A percentile compares a stretch with the other conserved stretches of the same genome.
phyloP scores from a whole-genome alignment of 164 flowering plant species.

The Echeveria elegans region DNA sequence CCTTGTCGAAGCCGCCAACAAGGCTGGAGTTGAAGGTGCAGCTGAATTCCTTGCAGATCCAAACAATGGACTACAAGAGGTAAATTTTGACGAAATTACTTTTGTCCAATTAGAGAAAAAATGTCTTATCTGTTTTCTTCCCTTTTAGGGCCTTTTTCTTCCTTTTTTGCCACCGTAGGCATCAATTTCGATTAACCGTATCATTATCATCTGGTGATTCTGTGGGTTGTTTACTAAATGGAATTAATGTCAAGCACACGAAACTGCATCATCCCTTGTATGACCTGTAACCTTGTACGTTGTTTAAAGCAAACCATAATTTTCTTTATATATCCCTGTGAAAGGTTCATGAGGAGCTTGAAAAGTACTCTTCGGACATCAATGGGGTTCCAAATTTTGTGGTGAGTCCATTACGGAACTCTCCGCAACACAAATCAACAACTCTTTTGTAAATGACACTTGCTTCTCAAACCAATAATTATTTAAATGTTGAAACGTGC shows the following conservation, averaged over 20 bases:
- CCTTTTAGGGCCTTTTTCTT: too few species aligned
- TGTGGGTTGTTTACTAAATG: too few species aligned
- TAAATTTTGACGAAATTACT: too few species aligned
- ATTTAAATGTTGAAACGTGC: not conserved
- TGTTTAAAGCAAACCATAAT: not conserved
- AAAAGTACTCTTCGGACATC: constrained; percentile 44
- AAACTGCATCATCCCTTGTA: not conserved
- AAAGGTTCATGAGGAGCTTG: constrained; percentile 69
- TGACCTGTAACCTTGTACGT: not conserved
- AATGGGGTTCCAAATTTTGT: constrained; percentile 67
- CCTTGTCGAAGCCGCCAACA: constrained; percentile 62
- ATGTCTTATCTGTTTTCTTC: too few species aligned
- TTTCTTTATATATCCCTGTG: constrained; percentile 9
- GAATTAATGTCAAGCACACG: not conserved
- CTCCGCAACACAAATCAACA: not conserved
- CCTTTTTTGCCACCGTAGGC: too few species aligned
- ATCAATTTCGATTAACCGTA: too few species aligned
- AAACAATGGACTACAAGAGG: constrained; percentile 61
- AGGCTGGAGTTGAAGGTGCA: constrained; percentile 80
- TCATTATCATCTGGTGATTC: too few species aligned
- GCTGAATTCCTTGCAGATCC: constrained; percentile 71
- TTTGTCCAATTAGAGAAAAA: too few species aligned
- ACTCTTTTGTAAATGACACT: too few species aligned
- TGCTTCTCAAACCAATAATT: too few species aligned
- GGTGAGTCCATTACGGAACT: constrained; percentile 31